Percentiles rank a stretch among this genome's conserved stretches.
These are phyloP conservation scores for Olyra latifolia DNA, from an alignment of 176 grass and related monocot species.

Conservation along the genomic window DNA sequence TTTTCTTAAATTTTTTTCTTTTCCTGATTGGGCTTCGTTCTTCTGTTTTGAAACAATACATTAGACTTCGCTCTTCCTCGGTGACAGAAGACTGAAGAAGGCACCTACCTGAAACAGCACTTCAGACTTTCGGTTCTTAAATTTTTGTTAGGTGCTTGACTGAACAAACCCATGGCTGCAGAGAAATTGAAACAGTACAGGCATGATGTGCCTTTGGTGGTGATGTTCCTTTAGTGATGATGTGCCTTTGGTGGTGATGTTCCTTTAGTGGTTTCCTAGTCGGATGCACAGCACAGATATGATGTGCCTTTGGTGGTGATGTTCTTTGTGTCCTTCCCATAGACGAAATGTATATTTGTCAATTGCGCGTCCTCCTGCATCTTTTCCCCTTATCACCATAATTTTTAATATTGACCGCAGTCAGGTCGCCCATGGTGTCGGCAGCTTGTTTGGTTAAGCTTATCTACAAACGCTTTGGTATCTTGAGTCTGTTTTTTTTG, in stretches of 20 bases:
- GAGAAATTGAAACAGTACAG: background rate
- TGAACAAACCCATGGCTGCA: background rate
- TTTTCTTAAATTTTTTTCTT: background rate
- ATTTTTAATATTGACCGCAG: too few species aligned
- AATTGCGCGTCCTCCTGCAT: background rate
- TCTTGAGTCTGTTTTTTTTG: too few species aligned
- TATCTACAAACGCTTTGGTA: too few species aligned
- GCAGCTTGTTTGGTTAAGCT: too few species aligned
- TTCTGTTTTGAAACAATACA: constrained; percentile 23
- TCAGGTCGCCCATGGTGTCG: too few species aligned
- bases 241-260: too few species aligned
- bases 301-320: background rate
- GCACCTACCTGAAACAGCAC: too few species aligned
- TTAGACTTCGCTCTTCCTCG: constrained; percentile 59
- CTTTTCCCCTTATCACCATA: too few species aligned
- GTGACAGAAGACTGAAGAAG: constrained; percentile 50
- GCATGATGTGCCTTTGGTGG: too few species aligned
- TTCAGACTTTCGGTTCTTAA: too few species aligned
- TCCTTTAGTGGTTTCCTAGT: background rate
- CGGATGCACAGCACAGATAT: background rate
- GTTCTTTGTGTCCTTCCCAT: background rate
- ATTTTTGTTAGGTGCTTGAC: too few species aligned
- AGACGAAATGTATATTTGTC: background rate
- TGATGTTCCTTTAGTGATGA: too few species aligned
- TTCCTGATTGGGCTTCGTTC: constrained; percentile 29